These are phyloP conservation scores for Botrytis sinoallii DNA, from an alignment of 2,329 filamentous ascomycete genomes.

Conservation along the genomic window DNA sequence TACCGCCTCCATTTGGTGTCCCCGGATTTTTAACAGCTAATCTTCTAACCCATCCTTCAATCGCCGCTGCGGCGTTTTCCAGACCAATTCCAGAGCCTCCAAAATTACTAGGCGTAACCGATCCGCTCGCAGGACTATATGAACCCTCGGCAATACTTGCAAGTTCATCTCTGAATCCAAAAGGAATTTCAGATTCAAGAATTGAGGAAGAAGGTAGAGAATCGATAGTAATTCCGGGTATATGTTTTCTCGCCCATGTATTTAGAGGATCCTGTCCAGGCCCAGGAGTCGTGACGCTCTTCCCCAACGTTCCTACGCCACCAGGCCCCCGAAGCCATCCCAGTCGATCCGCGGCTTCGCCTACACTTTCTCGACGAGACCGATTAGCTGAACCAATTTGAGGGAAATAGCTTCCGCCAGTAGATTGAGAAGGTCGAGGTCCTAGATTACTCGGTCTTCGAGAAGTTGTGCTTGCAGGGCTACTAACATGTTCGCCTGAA, in stretches of 20 bases:
- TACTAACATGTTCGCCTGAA: conserved; percentile 27
- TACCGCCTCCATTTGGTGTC: conserved; percentile 35
- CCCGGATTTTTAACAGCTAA: conserved; percentile 64
- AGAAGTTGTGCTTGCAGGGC: conserved; percentile 29
- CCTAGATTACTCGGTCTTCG: conserved; percentile 31
- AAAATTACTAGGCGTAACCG: conserved; percentile 46
- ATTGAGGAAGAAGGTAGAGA: conserved; percentile 63
- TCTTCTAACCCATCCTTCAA: conserved; percentile 88
- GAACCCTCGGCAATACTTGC: conserved; percentile 46
- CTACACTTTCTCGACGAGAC: conserved; percentile 36
- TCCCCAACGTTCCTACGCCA: conserved; percentile 78
- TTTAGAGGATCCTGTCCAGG: conserved; percentile 83
- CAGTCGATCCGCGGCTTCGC: conserved; percentile 43
- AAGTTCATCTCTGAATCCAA: conserved; percentile 44
- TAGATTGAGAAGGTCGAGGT: conserved; percentile 25
- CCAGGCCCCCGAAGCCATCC: conserved; percentile 78
- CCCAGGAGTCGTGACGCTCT: conserved; percentile 69
- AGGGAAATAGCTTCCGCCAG: conserved; percentile 35
- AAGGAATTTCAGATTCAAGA: conserved; percentile 59
- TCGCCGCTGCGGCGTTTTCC: conserved; percentile 79
- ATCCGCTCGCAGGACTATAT: conserved; percentile 29
- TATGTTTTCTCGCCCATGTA: conserved; percentile 76
- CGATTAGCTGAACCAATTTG: conserved; percentile 28
- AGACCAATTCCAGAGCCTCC: conserved; percentile 49
- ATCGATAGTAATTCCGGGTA: conserved; percentile 75